A percentile compares a stretch with the other conserved stretches of the same genome.
Evolutionary conservation across 1,139 yeast species (phyloP).

Genomic region (Blastobotrys petasosporus): DNA sequence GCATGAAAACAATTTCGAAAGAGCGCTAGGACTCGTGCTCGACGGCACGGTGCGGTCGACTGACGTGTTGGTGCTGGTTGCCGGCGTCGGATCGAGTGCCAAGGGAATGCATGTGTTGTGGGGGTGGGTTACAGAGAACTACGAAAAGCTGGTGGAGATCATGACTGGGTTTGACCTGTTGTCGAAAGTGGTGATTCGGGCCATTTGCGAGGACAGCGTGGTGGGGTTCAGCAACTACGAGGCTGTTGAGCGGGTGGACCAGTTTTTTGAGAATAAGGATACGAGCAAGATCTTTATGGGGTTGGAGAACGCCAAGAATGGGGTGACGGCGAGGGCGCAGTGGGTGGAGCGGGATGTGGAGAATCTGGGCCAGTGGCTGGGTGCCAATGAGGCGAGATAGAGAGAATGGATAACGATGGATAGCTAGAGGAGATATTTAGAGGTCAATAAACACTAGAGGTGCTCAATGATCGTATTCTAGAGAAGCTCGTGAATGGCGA

Average conservation of each 20-base stretch:
- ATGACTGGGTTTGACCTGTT: not conserved
- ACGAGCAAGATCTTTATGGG: conserved; percentile 37
- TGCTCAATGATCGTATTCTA: too few relatives aligned
- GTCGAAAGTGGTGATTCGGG: not conserved
- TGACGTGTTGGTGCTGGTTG: conserved; percentile 58
- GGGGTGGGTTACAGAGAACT: conserved; percentile 50
- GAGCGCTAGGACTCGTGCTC: conserved; percentile 39
- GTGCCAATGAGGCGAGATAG: too few relatives aligned
- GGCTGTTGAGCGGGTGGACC: conserved; percentile 42
- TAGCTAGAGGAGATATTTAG: too few relatives aligned
- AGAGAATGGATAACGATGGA: too few relatives aligned
- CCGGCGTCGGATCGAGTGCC: conserved; percentile 49
- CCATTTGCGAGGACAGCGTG: conserved; percentile 42
- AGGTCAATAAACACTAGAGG: too few relatives aligned
- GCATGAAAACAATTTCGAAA: conserved; percentile 44
- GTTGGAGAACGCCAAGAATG: conserved; percentile 29
- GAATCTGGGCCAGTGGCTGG: conserved; percentile 32
- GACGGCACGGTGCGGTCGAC: conserved; percentile 63
- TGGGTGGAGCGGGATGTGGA: conserved; percentile 31
- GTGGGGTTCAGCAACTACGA: conserved; percentile 53
- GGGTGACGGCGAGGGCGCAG: conserved; percentile 22
- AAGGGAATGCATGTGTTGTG: conserved; percentile 47
- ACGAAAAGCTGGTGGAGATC: conserved; percentile 40
- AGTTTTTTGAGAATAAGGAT: conserved; percentile 51
- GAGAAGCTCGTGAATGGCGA: too few relatives aligned